Evolutionary conservation across 305 asterid genomes (phyloP).

Genomic region (Solanum aculeatissimum): DNA sequence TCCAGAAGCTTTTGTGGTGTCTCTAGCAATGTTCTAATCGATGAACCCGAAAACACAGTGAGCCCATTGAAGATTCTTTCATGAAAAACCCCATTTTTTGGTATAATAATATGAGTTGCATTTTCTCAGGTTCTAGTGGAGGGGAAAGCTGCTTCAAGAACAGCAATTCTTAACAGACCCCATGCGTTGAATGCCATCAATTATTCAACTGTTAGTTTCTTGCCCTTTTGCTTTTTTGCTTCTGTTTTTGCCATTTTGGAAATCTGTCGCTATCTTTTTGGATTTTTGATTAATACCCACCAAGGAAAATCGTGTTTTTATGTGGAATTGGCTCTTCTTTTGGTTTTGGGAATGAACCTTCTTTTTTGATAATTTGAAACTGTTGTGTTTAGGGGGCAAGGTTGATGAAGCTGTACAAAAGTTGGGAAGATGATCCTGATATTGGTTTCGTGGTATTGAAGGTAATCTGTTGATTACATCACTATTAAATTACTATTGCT

Average conservation of each 20-base stretch:
- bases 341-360: background rate
- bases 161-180: constrained; percentile 77
- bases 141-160: constrained; percentile 60
- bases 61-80: background rate
- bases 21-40: constrained; percentile 27
- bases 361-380: no score
- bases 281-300: background rate
- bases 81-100: background rate
- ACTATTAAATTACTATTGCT: background rate
- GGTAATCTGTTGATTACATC: constrained; percentile 29
- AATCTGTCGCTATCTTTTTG: background rate
- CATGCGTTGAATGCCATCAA: constrained; percentile 63
- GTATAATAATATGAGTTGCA: background rate
- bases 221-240: background rate
- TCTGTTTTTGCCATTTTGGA: background rate
- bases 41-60: constrained; percentile 40
- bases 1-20: constrained; percentile 30
- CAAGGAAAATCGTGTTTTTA: background rate
- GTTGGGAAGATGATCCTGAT: constrained; percentile 83
- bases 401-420: constrained; percentile 66
- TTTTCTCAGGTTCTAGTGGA: constrained; percentile 66
- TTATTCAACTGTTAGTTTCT: constrained; percentile 37
- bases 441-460: constrained; percentile 65
- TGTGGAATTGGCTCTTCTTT: background rate
- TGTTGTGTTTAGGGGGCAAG: constrained; percentile 34